phyloP scores from a whole-genome alignment of 345 rosid genomes.

The Eucalyptus albens region DNA sequence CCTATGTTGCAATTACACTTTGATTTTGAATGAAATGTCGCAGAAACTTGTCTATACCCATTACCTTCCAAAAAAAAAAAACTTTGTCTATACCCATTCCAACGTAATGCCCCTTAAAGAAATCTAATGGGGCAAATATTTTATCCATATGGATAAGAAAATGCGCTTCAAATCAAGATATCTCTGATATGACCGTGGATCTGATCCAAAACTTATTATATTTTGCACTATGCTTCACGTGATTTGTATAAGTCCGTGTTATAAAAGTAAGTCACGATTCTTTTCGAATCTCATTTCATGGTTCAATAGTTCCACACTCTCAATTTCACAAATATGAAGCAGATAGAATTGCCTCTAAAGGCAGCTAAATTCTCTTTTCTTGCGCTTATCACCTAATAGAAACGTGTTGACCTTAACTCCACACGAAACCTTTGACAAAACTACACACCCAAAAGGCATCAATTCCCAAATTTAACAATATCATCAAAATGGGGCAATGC shows the following conservation, averaged over 20 bases:
- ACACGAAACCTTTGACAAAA: neutral
- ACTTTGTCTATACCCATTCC: neutral
- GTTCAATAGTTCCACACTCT: neutral
- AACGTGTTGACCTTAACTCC: neutral
- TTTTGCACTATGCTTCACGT: neutral
- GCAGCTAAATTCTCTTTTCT: neutral
- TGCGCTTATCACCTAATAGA: neutral
- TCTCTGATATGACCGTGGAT: fast-evolving
- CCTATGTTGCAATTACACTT: neutral
- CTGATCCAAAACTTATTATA: neutral
- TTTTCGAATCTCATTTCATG: neutral
- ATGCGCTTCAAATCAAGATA: neutral
- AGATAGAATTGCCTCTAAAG: neutral
- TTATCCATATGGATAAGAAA: neutral
- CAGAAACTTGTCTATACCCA: neutral
- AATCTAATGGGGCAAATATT: neutral
- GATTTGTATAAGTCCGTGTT: neutral
- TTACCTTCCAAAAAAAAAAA: neutral
- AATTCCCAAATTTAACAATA: neutral
- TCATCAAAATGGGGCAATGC: neutral
- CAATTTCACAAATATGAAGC: neutral
- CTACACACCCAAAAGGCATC: neutral
- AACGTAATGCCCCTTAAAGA: no score
- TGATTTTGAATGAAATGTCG: neutral
- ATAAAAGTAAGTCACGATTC: neutral